These are phyloP conservation scores for Martiniozyma asiatica DNA, from an alignment of 1,139 yeast genomes.

Conservation along the genomic window DNA sequence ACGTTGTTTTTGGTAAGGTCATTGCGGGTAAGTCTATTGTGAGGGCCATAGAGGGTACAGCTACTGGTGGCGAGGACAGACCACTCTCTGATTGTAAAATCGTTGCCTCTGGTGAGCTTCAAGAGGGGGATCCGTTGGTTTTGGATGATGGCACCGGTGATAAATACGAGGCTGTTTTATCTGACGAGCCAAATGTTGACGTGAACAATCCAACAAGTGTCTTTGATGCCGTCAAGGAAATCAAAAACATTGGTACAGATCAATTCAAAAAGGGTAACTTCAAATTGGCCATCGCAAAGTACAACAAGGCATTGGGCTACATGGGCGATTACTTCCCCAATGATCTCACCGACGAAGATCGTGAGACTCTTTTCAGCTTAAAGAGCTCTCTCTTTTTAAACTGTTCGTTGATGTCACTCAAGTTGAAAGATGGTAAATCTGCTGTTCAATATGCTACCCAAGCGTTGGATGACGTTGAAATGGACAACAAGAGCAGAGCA, in stretches of 20 bases:
- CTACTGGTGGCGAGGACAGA: constrained; percentile 50
- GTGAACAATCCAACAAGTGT: constrained; percentile 49
- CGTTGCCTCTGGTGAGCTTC: constrained; percentile 69
- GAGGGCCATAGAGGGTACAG: constrained; percentile 60
- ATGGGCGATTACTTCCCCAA: constrained; percentile 66
- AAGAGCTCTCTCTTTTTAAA: constrained; percentile 58
- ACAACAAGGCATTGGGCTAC: constrained; percentile 57
- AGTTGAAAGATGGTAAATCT: constrained; percentile 43
- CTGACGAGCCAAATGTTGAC: constrained; percentile 62
- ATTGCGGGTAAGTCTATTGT: constrained; percentile 73
- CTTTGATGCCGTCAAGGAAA: constrained; percentile 47
- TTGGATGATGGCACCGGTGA: constrained; percentile 80
- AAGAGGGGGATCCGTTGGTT: constrained; percentile 34
- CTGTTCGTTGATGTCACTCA: constrained; percentile 64
- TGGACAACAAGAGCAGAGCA: constrained; percentile 60
- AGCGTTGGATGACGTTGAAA: constrained; percentile 51
- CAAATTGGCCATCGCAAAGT: constrained; percentile 50
- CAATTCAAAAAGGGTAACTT: constrained; percentile 56
- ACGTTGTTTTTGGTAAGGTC: constrained; percentile 91
- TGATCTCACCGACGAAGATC: constrained; percentile 45
- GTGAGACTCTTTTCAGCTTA: constrained; percentile 35
- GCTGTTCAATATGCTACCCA: constrained; percentile 50
- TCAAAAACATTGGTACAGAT: constrained; percentile 71
- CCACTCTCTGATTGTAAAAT: constrained; percentile 59
- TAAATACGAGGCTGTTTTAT: constrained; percentile 61